Evolutionary conservation across 208 protist genomes (phyloP).

Genomic region (Porcisia hertigi): DNA sequence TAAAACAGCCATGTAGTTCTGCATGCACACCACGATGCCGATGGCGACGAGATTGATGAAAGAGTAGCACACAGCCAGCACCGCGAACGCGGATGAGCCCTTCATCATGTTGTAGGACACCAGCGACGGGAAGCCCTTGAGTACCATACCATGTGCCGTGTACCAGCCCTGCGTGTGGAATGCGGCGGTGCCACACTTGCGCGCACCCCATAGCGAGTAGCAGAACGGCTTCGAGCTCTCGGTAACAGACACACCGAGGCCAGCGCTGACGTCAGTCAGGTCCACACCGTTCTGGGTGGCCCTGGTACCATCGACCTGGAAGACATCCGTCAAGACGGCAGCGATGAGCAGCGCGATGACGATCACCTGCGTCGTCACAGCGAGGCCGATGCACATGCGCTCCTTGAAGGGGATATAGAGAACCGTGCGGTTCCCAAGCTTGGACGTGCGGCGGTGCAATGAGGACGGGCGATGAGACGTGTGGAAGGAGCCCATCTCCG

Average conservation of each 20-base stretch:
- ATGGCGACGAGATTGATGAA: slow-evolving; percentile 27
- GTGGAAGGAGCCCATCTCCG: slow-evolving; percentile 17
- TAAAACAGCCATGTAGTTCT: slow-evolving; percentile 28
- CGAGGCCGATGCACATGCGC: slow-evolving; percentile 24
- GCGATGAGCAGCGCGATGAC: slow-evolving; percentile 27
- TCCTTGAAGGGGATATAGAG: slow-evolving; percentile 25
- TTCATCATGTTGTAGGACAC: slow-evolving; percentile 24
- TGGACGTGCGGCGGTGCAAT: slow-evolving; percentile 30
- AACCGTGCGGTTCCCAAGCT: slow-evolving; percentile 17
- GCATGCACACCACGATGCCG: slow-evolving; percentile 16
- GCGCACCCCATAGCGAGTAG: slow-evolving; percentile 31
- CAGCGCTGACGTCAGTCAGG: slow-evolving; percentile 10
- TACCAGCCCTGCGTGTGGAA: slow-evolving; percentile 22
- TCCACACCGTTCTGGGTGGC: slow-evolving; percentile 16
- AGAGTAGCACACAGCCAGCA: slow-evolving; percentile 25
- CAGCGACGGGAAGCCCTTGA: slow-evolving; percentile 21
- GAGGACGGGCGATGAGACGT: slow-evolving; percentile 22
- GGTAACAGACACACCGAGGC: slow-evolving; percentile 19
- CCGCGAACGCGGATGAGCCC: slow-evolving; percentile 21
- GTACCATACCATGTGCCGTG: background rate
- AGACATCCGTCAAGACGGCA: slow-evolving; percentile 17
- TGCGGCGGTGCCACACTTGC: slow-evolving; percentile 12
- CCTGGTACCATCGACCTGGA: slow-evolving; percentile 24
- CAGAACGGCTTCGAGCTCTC: slow-evolving; percentile 26
- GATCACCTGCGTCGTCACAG: slow-evolving; percentile 13